phyloP scores from a whole-genome alignment of 805 yeast genomes.

The Lipomyces sp. region DNA sequence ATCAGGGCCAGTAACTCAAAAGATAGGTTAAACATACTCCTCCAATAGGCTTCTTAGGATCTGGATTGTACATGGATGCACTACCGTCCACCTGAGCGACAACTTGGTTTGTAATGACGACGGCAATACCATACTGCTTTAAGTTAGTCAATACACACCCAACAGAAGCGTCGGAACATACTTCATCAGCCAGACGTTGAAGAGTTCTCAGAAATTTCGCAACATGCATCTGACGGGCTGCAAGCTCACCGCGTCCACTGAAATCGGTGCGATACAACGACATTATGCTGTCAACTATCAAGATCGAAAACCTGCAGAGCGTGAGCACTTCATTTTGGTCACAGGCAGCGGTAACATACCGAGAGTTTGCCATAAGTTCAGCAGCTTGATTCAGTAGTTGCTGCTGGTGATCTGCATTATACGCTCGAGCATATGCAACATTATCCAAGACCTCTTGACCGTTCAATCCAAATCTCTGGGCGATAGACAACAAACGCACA shows the following conservation, averaged over 20 bases:
- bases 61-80: constrained; percentile 79
- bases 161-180: background rate
- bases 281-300: constrained; percentile 97
- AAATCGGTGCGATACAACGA: constrained; percentile 93
- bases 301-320: constrained; percentile 60
- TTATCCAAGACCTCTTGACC: constrained; percentile 95
- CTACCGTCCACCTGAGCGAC: constrained; percentile 97
- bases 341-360: constrained; percentile 45
- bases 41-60: constrained; percentile 97
- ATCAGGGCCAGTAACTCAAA: background rate
- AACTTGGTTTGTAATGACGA: constrained; percentile 93
- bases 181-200: constrained; percentile 91
- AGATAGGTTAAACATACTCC: constrained; percentile 51
- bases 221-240: constrained; percentile 92
- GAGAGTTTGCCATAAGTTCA: constrained; percentile 91
- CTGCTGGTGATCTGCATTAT: constrained; percentile 94
- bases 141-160: background rate
- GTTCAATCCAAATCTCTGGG: constrained; percentile 86
- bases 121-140: constrained; percentile 82
- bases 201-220: constrained; percentile 90
- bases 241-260: constrained; percentile 92
- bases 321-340: background rate
- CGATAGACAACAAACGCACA: constrained; percentile 83
- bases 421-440: constrained; percentile 96
- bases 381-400: constrained; percentile 88